Evolutionary conservation across 129 eudicot species (phyloP).

Genomic region (Pseudognaphalium luteoalbum): DNA sequence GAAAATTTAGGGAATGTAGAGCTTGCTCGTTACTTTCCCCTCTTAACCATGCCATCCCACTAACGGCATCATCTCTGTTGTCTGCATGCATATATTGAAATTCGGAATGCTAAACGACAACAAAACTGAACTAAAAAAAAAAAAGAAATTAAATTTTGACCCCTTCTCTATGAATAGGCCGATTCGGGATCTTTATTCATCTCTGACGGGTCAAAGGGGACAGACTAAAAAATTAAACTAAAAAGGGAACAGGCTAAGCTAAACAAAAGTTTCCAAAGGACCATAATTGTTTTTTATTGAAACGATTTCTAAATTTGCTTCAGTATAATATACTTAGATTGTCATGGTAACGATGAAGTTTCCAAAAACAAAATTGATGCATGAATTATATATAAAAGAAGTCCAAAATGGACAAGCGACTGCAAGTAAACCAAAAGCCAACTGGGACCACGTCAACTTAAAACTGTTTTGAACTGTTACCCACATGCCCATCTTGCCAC

Average conservation of each 20-base stretch:
- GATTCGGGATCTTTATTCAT: neutral
- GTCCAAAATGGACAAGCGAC: neutral
- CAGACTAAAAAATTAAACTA: neutral
- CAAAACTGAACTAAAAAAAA: neutral
- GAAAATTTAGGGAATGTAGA: conserved; percentile 66
- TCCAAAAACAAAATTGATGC: neutral
- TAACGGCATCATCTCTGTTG: conserved; percentile 59
- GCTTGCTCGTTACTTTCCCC: conserved; percentile 75
- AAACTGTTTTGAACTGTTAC: neutral
- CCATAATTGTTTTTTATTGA: neutral
- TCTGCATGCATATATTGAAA: conserved; percentile 36
- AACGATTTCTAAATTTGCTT: neutral
- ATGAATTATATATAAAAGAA: neutral
- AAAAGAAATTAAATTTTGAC: neutral
- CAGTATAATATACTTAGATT: neutral
- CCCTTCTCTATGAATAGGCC: neutral
- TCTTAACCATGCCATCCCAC: conserved; percentile 82
- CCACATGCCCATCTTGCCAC: neutral
- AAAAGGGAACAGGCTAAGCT: neutral
- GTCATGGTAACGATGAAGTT: neutral
- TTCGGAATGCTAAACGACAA: neutral
- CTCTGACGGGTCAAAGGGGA: neutral
- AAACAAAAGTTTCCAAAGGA: neutral
- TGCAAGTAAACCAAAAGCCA: neutral
- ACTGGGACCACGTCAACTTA: neutral